phyloP scores from a whole-genome alignment of 441 rosid species.

The Biscutella laevigata region DNA sequence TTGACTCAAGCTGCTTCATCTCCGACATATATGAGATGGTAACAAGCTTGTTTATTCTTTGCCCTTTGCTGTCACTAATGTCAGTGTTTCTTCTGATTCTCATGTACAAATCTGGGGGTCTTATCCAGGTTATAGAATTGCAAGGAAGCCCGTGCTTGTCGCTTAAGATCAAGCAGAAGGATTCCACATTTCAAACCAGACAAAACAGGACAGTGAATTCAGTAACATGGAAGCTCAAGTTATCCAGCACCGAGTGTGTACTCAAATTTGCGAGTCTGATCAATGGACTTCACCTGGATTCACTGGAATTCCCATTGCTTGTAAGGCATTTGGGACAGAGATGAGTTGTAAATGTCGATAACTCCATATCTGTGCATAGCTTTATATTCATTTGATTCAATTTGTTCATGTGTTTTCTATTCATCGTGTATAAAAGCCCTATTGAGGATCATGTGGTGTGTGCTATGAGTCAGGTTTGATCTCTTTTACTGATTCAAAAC shows the following conservation, averaged over 20 bases:
- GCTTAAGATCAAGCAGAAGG: conserved; percentile 22
- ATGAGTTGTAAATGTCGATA: conserved; percentile 5
- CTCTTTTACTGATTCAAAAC: too few relatives aligned
- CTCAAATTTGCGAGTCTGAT: conserved; percentile 21
- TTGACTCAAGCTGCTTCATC: conserved; percentile 54
- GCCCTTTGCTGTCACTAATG: background rate
- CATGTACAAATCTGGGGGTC: background rate
- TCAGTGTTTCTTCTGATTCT: background rate
- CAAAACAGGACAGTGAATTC: background rate
- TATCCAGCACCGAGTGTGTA: conserved; percentile 13
- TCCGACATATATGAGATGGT: conserved; percentile 59
- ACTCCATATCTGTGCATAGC: conserved; percentile 9
- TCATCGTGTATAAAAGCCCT: conserved; percentile 22
- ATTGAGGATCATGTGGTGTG: background rate
- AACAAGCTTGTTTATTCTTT: conserved; percentile 17
- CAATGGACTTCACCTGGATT: conserved; percentile 27
- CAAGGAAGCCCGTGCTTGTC: conserved; percentile 18
- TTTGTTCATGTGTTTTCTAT: conserved; percentile 13
- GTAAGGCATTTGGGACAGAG: conserved; percentile 19
- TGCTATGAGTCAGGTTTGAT: too few relatives aligned
- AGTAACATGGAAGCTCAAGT: conserved; percentile 22
- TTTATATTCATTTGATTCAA: conserved; percentile 21
- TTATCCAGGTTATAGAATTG: conserved; percentile 19
- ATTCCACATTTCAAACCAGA: conserved; percentile 7
- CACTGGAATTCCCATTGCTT: conserved; percentile 15